Evolutionary conservation across 1,284 basidiomycete species (phyloP).

Genomic region (Blastosporella zonata): DNA sequence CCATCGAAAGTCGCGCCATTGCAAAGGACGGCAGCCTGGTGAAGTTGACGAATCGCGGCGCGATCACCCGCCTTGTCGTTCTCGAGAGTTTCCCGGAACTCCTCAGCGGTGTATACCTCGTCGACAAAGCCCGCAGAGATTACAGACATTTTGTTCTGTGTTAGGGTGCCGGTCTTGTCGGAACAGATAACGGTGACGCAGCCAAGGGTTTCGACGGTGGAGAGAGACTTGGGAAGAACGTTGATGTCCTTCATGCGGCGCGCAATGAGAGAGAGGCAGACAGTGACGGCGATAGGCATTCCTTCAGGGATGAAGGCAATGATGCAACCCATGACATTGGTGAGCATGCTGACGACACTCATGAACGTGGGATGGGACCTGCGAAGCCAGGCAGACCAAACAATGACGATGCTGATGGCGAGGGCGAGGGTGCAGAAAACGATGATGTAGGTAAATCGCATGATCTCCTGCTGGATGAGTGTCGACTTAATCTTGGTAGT

Average conservation of each 20-base stretch:
- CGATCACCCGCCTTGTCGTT: conserved; percentile 8
- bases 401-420: conserved; percentile 38
- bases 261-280: conserved; percentile 17
- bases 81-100: conserved; percentile 15
- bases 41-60: conserved; percentile 6
- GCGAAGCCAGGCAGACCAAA: conserved; percentile 46
- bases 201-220: conserved; percentile 27
- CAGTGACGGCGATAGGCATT: conserved; percentile 19
- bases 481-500: conserved; percentile 48
- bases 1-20: conserved; percentile 54
- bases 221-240: conserved; percentile 48
- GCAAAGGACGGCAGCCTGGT: conserved; percentile 36
- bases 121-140: conserved; percentile 36
- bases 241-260: conserved; percentile 44
- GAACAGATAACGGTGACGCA: conserved; percentile 29
- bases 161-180: conserved; percentile 43
- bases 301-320: conserved; percentile 51
- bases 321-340: conserved; percentile 47
- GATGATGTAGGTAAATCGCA: conserved; percentile 49
- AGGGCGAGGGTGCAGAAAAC: conserved; percentile 39
- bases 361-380: conserved; percentile 35
- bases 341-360: conserved; percentile 37
- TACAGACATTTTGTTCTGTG: conserved; percentile 43
- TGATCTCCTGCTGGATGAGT: conserved; percentile 46
- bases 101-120: conserved; percentile 12